These are phyloP conservation scores for Amylostereum chailletii DNA, from an alignment of 1,284 basidiomycete genomes.

Conservation along the genomic window DNA sequence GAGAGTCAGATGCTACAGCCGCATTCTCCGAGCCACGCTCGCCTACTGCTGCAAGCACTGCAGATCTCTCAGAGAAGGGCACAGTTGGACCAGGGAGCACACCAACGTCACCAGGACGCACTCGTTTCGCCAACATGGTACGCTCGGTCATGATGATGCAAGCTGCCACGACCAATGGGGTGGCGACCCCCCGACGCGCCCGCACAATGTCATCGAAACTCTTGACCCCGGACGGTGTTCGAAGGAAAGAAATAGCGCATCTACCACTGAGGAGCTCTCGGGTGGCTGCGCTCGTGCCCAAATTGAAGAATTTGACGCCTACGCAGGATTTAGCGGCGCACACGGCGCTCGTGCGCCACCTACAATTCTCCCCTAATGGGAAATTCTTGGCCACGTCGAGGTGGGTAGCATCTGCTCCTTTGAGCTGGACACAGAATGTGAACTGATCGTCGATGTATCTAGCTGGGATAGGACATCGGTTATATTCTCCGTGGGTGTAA, in stretches of 20 bases:
- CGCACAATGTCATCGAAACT: constrained; percentile 23
- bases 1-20: background rate
- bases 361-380: constrained; percentile 68
- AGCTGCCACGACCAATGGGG: constrained; percentile 12
- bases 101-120: constrained; percentile 17
- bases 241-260: constrained; percentile 21
- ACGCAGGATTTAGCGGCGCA: constrained; percentile 60
- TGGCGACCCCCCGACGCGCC: constrained; percentile 16
- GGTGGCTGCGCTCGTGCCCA: constrained; percentile 47
- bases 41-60: constrained; percentile 15
- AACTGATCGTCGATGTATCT: constrained; percentile 4
- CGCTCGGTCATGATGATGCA: constrained; percentile 41
- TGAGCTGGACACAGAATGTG: background rate
- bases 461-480: constrained; percentile 75
- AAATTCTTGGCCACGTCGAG: constrained; percentile 65
- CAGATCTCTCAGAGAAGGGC: constrained; percentile 16
- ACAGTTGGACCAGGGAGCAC: constrained; percentile 1
- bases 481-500: constrained; percentile 62
- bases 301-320: constrained; percentile 43
- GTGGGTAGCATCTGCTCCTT: constrained; percentile 21
- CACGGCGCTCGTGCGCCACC: constrained; percentile 54
- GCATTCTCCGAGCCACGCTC: constrained; percentile 13
- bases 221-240: constrained; percentile 28
- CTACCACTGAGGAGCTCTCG: constrained; percentile 41
- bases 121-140: constrained; percentile 33